Base-by-base conservation (phyloP, 139 green algal species). In the Chlamydomonas applanata region DNA sequence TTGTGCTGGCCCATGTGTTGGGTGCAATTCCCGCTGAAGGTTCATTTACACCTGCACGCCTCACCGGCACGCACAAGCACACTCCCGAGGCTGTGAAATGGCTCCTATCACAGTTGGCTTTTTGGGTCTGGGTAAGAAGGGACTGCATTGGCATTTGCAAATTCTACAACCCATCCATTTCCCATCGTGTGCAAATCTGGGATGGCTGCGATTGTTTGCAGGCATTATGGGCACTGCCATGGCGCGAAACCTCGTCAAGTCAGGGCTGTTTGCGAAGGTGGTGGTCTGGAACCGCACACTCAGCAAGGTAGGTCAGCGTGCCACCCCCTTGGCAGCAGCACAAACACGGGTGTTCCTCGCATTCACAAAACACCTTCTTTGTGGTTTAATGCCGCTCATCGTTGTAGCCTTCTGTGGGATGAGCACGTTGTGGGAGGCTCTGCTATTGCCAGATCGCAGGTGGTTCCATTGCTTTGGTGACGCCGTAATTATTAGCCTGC, bases 201-300 rank as follows among this genome's bases (percentile, higher is more conserved):
- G 27, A 62, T 33, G 27, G 54, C 54, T 62, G 16, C 11, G 54
- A 22, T 24, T 62, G 54, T 30, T 22, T 36, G 24, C 25, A 19
- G 17, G 11, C 59, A 29, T 66, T 40, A 66, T 66, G 67, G 92
- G 92, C 0, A 65, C 76, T 29, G 84, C 92, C 13, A 95, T 95
- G 90, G 88, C 90, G 2, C 57, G 76, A 0, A 97, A 97, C 74
- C 80, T 99, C 5, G 1, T 97, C 3, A 91, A 93, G 14, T 68
- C 56, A 16, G 75, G 60, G 2, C 68, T 81, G 30, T 76, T 81
- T 46, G 35, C 44, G 4, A 64, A 84, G 2, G 85, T 99, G 2
- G 88, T 80, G 0, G 92, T 99, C 0, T 99, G 93, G 92, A 99
- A 98, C 82, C 71, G 86, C 5, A 88, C 78, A 29, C 32, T 65